Evolutionary conservation across 2,329 filamentous ascomycete genomes (phyloP).

Genomic region (Drechslera avenae): DNA sequence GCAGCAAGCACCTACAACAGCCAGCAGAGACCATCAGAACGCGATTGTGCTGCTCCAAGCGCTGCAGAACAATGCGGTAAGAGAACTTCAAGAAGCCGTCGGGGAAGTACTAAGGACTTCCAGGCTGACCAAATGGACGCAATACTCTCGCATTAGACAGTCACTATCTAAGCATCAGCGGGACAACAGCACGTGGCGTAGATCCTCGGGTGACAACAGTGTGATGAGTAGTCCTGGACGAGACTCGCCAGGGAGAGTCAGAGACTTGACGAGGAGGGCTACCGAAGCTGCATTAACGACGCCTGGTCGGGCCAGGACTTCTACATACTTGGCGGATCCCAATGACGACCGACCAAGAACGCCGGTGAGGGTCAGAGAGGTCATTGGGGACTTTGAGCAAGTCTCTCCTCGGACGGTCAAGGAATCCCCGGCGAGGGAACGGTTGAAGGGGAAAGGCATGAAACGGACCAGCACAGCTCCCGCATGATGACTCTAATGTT

Average conservation of each 20-base stretch:
- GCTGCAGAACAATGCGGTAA: conserved; percentile 41
- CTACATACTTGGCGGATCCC: conserved; percentile 1
- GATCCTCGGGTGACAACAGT: conserved; percentile 7
- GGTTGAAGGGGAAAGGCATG: conserved; percentile 17
- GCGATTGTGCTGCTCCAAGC: conserved; percentile 44
- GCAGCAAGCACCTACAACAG: conserved; percentile 27
- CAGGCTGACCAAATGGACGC: conserved; percentile 32
- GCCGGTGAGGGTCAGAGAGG: conserved; percentile 4
- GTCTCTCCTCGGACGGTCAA: conserved; percentile 9
- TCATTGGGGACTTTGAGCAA: conserved; percentile 8
- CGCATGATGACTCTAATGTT: conserved; percentile 5
- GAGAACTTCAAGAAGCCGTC: conserved; percentile 16
- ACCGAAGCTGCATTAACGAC: conserved; percentile 5
- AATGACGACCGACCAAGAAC: conserved; percentile 3
- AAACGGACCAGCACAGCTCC: conserved; percentile 12
- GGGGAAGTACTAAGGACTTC: conserved; percentile 15
- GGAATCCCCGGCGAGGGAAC: conserved; percentile 9
- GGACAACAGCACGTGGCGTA: conserved; percentile 30
- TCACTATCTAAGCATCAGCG: conserved; percentile 29
- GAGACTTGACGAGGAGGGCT: conserved; percentile 10
- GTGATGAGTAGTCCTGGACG: conserved; percentile 4
- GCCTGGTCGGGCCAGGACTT: conserved; percentile 5
- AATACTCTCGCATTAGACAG: conserved; percentile 28
- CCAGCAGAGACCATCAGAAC: conserved; percentile 43
- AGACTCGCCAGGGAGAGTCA: conserved; percentile 11